A percentile compares a stretch with the other conserved stretches of the same genome.
phyloP scores from a whole-genome alignment of 352 stramenopile species.

The Phytophthora citricola region DNA sequence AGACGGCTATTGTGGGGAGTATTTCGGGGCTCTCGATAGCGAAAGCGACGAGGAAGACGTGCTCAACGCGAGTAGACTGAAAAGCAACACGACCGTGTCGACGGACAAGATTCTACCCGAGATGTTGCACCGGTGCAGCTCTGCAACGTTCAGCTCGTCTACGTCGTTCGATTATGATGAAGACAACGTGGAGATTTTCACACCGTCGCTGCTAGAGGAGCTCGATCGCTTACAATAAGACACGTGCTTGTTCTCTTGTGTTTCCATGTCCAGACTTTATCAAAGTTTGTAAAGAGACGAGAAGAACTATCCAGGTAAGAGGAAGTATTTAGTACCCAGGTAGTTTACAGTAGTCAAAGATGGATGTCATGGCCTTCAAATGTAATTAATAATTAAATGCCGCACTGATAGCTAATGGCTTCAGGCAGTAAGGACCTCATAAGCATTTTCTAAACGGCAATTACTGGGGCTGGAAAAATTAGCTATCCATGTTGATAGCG shows the following conservation, averaged over 20 bases:
- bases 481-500: too few relatives aligned
- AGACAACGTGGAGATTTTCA: constrained; percentile 4
- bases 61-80: constrained; percentile 7
- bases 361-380: too few relatives aligned
- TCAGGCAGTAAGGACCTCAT: too few relatives aligned
- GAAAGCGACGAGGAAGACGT: constrained; percentile 13
- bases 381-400: too few relatives aligned
- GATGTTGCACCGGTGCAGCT: constrained; percentile 16
- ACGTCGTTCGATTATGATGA: constrained; percentile 12
- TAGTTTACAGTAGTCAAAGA: too few relatives aligned
- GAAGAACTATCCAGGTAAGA: too few relatives aligned
- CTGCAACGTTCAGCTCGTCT: constrained; percentile 9
- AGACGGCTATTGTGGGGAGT: constrained; percentile 7
- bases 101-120: not conserved
- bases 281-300: too few relatives aligned
- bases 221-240: constrained; percentile 13
- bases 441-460: too few relatives aligned
- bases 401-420: too few relatives aligned
- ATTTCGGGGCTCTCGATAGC: not conserved
- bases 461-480: too few relatives aligned
- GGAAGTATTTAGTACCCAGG: too few relatives aligned
- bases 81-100: not conserved
- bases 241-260: not conserved
- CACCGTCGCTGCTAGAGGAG: constrained; percentile 20
- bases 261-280: too few relatives aligned